A percentile compares a stretch with the other conserved stretches of the same genome.
Evolutionary conservation across 148 eudicot species (phyloP).

Genomic region (Chenopodium suecicum): DNA sequence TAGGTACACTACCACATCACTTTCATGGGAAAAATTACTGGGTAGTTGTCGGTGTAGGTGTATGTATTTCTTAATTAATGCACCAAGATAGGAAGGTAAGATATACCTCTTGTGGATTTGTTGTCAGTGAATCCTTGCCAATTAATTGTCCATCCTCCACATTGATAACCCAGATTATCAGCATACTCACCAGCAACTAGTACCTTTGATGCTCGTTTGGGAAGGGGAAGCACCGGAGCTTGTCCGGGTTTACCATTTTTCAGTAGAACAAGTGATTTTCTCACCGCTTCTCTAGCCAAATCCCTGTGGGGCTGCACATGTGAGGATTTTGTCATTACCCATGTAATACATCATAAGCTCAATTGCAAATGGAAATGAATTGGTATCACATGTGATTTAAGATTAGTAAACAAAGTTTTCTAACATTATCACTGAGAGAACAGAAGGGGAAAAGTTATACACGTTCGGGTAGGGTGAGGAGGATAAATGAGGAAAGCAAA

Average conservation of each 20-base stretch:
- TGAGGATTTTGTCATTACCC: not conserved
- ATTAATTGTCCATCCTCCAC: conserved; percentile 92
- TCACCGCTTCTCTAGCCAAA: conserved; percentile 90
- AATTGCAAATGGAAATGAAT: not conserved
- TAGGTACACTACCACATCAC: not conserved
- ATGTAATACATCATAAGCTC: not conserved
- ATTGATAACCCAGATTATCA: conserved; percentile 90
- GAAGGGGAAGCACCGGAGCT: conserved; percentile 58
- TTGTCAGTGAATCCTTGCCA: conserved; percentile 94
- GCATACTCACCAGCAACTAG: conserved; percentile 86
- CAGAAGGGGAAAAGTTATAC: not conserved
- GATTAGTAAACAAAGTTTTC: not conserved
- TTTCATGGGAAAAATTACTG: not conserved
- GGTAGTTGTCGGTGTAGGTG: not conserved
- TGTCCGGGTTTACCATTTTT: conserved; percentile 66
- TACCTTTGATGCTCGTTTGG: conserved; percentile 54
- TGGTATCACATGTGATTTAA: not conserved
- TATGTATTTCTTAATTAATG: not conserved
- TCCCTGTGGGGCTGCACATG: conserved; percentile 68
- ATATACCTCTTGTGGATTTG: conserved; percentile 61
- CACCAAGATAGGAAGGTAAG: not conserved
- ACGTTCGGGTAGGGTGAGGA: not conserved
- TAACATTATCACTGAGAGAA: not conserved
- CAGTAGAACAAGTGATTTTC: conserved; percentile 83
- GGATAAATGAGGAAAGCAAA: not conserved